Evolutionary conservation across 305 asterid genomes (phyloP).

Genomic region (Lippia alba): DNA sequence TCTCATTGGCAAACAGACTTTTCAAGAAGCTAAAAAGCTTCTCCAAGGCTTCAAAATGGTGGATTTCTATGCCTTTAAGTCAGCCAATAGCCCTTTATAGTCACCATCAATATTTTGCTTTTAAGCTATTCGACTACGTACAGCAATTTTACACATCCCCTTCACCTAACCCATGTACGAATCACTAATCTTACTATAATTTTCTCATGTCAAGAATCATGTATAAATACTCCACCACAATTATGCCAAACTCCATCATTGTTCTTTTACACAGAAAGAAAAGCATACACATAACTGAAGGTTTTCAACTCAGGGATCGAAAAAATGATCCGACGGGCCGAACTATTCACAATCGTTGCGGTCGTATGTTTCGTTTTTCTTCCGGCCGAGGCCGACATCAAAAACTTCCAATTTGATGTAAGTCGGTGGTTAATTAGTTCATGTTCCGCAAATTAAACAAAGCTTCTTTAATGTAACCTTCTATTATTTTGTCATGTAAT

Average conservation of each 20-base stretch:
- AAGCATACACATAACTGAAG: not conserved
- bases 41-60: slow-evolving; percentile 24
- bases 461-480: no score
- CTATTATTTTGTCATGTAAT: no score
- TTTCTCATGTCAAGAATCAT: not conserved
- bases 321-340: slow-evolving; percentile 8
- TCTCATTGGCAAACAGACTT: not conserved
- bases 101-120: slow-evolving; percentile 32
- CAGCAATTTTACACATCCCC: slow-evolving; percentile 27
- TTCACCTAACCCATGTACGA: slow-evolving; percentile 29
- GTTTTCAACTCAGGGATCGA: not conserved
- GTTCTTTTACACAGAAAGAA: not conserved
- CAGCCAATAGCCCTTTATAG: slow-evolving; percentile 6
- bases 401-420: slow-evolving; percentile 38
- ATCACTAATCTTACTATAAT: not conserved
- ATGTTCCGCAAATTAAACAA: no score
- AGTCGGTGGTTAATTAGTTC: not conserved
- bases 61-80: slow-evolving; percentile 32
- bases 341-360: slow-evolving; percentile 16
- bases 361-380: slow-evolving; percentile 1
- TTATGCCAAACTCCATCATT: slow-evolving; percentile 25
- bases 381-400: slow-evolving; percentile 28
- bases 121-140: slow-evolving; percentile 28
- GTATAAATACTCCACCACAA: slow-evolving; percentile 21
- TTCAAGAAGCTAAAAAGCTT: not conserved